Evolutionary conservation across 164 flowering plant species (phyloP).

Genomic region (Magnolia kwangsiensis): DNA sequence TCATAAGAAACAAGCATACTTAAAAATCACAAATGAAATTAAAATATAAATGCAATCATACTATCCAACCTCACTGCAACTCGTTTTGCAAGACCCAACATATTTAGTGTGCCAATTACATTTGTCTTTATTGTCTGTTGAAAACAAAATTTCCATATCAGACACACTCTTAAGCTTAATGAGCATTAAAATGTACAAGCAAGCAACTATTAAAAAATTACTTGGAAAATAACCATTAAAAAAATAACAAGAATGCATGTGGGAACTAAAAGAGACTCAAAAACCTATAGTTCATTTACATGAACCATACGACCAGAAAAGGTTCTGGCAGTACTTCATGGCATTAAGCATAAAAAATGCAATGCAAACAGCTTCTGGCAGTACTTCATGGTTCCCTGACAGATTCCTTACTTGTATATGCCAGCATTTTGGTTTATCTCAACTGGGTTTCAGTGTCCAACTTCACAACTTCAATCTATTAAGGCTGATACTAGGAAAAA

Average conservation of each 20-base stretch:
- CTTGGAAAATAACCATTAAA: not conserved
- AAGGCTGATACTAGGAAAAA: too few species aligned
- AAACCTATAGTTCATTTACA: not conserved
- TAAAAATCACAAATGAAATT: not conserved
- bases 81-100: constrained; percentile 98
- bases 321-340: not conserved
- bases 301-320: not conserved
- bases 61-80: constrained; percentile 82
- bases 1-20: not conserved
- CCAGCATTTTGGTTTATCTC: not conserved
- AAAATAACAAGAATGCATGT: not conserved
- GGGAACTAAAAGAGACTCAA: not conserved
- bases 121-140: constrained; percentile 88
- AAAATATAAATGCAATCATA: not conserved
- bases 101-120: constrained; percentile 95
- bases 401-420: not conserved
- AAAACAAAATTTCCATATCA: not conserved
- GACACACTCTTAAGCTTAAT: too few species aligned
- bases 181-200: not conserved
- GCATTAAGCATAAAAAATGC: not conserved
- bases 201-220: not conserved
- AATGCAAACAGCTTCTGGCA: not conserved
- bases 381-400: not conserved
- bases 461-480: too few species aligned
- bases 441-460: too few species aligned